These are phyloP conservation scores for Talaromyces ruber DNA, from an alignment of 495 filamentous ascomycete species.

Conservation along the genomic window DNA sequence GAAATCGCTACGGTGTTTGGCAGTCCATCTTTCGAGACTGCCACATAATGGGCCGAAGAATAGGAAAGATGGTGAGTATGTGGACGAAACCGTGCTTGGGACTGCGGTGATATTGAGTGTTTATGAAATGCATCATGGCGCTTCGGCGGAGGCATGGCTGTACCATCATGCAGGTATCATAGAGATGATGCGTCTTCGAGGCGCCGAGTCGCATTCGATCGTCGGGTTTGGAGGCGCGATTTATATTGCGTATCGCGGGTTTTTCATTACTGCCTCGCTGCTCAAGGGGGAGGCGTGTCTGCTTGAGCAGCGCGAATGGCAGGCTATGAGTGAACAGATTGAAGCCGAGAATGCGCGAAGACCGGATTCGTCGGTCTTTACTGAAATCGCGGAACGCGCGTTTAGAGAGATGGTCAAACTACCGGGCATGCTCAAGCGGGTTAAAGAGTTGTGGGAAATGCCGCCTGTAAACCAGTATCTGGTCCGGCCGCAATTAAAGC, in stretches of 20 bases:
- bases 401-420: conserved; percentile 18
- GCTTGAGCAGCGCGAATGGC: conserved; percentile 24
- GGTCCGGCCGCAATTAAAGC: conserved; percentile 9
- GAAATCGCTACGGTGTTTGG: conserved; percentile 16
- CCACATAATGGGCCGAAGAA: conserved; percentile 12
- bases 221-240: conserved; percentile 22
- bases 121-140: conserved; percentile 27
- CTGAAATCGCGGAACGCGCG: conserved; percentile 20
- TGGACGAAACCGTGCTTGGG: conserved; percentile 12
- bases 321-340: conserved; percentile 19
- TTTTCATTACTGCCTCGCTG: conserved; percentile 20
- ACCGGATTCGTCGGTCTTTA: conserved; percentile 21
- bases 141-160: conserved; percentile 20
- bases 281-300: conserved; percentile 21
- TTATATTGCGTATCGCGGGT: conserved; percentile 24
- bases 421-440: conserved; percentile 17
- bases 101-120: conserved; percentile 19
- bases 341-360: conserved; percentile 18
- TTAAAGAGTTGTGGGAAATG: conserved; percentile 7
- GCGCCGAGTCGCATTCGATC: conserved; percentile 18
- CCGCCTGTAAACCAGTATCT: conserved; percentile 1
- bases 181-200: conserved; percentile 25
- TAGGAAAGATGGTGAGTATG: not conserved
- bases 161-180: conserved; percentile 25
- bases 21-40: conserved; percentile 5